Evolutionary conservation across 495 filamentous ascomycete genomes (phyloP), one percentile per base, ranked within the genome.

Genomic region (Astrocystis sublimbata): DNA sequence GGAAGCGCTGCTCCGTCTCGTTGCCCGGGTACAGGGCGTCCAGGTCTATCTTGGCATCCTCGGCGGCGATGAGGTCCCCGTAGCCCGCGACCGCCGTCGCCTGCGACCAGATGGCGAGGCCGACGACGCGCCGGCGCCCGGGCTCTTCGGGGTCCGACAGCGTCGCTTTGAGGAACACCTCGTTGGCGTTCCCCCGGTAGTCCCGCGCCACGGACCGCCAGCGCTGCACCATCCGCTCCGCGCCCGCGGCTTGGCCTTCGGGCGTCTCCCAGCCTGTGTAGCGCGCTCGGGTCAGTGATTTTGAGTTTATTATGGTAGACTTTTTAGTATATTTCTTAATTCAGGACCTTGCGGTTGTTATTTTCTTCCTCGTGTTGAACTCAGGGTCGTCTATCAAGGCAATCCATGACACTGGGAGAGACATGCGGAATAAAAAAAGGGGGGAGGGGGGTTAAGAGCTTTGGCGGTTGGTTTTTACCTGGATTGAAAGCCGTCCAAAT

Each of bases 401-500:
- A n/a, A n/a, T n/a, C n/a, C n/a, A n/a, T n/a, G n/a, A n/a, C n/a
- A n/a, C n/a, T n/a, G n/a, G n/a, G n/a, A n/a, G n/a, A n/a, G n/a
- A n/a, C n/a, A n/a, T n/a, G n/a, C n/a, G n/a, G n/a, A n/a, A n/a
- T n/a, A n/a, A n/a, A n/a, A n/a, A n/a, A n/a, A n/a, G n/a, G n/a
- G n/a, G n/a, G n/a, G n/a, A n/a, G n/a, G n/a, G n/a, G n/a, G n/a
- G n/a, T n/a, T n/a, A n/a, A n/a, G n/a, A n/a, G n/a, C n/a, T n/a
- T n/a, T n/a, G n/a, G n/a, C n/a, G n/a, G n/a, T n/a, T n/a, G n/a
- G n/a, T n/a, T n/a, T n/a, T n/a, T n/a, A n/a, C n/a, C n/a, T 0
- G 79, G 78, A 41, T 80, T 75, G 64, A 75, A 66, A 38, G 67
- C 69, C 2, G 65, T 75, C 79, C 79, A 82, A 42, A 80, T 63